Evolutionary conservation across 352 stramenopile genomes (phyloP), one percentile per base, ranked within the genome.

Genomic region (Globisporangium viniferum): DNA sequence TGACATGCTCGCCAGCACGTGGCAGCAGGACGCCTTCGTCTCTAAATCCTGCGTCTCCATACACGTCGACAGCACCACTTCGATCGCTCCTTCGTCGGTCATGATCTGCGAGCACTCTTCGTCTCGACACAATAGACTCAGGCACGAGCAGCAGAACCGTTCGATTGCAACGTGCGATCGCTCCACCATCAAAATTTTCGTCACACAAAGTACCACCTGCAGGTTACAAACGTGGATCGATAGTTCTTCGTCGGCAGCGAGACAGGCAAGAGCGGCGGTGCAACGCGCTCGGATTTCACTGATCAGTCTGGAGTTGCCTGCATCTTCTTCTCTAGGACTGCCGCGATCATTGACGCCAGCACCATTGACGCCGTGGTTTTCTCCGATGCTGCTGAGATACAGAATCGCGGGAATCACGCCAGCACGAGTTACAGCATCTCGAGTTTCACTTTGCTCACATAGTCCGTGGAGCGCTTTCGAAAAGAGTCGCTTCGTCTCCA

Each of bases 111-210:
- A 73, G 12, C 86, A 91, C 24, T 80, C 62, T 53, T 92, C 81
- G n/a, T 95, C 80, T 49, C 81, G 79, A 44, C 80, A 90, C 3
- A 95, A 68, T 0, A 92, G 63, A 73, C 85, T 93, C 49, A 95
- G 69, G 31, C 82, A 92, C 12, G 81, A 79, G 65, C 80, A 90
- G 64, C 85, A 90, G 39, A 89, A 87, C 1, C 84, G 82, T 64
- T 92, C 82, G 44, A 91, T 90, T 10, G 74, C 72, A 1, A 91
- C 73, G 41, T 82, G 85, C 1, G 70, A 72, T 12, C 77, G 80
- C 54, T 92, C 85, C 2, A 80, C 60, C 0, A 69, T 73, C 4
- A 94, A 64, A 35, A 91, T 84, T 5, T 65, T 59, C 4, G 84
- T 79, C 27, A 94, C 79, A 39, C 75, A 88, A 18, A 75, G 72